phyloP scores from a whole-genome alignment of 768 basidiomycete species.

The Kwoniella pini region DNA sequence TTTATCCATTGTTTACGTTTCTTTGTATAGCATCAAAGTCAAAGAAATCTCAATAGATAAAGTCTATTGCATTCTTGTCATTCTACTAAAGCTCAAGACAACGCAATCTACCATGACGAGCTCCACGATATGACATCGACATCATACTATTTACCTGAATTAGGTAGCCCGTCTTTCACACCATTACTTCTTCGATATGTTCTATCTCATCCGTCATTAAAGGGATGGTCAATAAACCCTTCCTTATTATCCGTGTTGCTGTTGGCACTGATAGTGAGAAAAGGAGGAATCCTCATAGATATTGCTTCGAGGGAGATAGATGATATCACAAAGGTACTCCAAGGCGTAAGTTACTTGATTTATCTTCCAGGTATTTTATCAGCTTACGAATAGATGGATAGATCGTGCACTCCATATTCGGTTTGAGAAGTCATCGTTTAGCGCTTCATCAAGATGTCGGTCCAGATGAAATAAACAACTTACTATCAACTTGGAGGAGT shows the following conservation, averaged over 20 bases:
- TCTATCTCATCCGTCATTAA: neutral
- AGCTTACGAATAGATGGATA: neutral
- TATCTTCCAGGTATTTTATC: too few species aligned
- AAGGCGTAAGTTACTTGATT: neutral
- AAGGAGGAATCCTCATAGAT: constrained; percentile 37
- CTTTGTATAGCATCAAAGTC: too few species aligned
- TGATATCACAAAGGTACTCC: neutral
- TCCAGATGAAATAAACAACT: neutral
- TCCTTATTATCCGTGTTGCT: constrained; percentile 31
- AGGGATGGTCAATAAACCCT: constrained; percentile 32
- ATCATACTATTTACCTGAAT: neutral
- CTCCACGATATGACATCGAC: neutral
- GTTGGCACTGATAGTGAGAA: constrained; percentile 26
- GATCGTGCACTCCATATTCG: constrained; percentile 21
- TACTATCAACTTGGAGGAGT: neutral
- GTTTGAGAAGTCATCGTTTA: constrained; percentile 5
- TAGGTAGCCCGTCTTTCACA: constrained; percentile 17
- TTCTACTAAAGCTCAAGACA: too few species aligned
- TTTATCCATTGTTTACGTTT: constrained; percentile 2
- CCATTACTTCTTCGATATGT: constrained; percentile 22
- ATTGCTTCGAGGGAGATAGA: neutral
- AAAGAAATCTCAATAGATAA: too few species aligned
- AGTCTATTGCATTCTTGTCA: neutral
- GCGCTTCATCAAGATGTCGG: neutral
- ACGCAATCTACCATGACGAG: neutral